Base-by-base conservation (phyloP, 805 yeast genomes). In the Spathaspora sp. region DNA sequence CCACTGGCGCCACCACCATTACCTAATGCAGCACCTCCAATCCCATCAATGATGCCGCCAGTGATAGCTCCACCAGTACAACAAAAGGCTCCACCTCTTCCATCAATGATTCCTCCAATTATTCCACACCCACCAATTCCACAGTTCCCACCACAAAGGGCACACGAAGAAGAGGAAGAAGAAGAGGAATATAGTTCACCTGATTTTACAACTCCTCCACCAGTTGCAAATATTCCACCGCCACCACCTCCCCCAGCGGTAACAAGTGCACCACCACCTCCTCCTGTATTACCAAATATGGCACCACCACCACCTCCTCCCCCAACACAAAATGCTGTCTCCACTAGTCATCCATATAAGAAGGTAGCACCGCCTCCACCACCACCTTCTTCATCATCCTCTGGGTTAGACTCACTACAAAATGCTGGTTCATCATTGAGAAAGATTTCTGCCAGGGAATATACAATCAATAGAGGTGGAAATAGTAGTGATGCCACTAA, bases 401-500 rank as follows among this genome's bases (percentile, higher is more conserved):
- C 55, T 3, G 23, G 38, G 16, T 61, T 76, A 52, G 68, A 76
- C 14, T 68, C 63, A 46, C 78, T 76, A 54, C 81, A 78, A 58
- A 57, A 64, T 17, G 75, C 74, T 1, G 85, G 85, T 0, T 67
- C 77, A 45, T 73, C 77, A 50, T 67, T 84, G 54, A 72, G 90
- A 42, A 81, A 81, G 52, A 80, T 85, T 19, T 85, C 85, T 49
- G 82, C 85, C 0, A 82, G 86, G 60, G 77, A 85, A 1, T 85
- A 85, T 62, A 85, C 90, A 0, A 82, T 85, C 51, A 69, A 77
- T n/a, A 52, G 55, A 20, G 61, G 63, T 5, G 52, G 59, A 10
- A 49, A 63, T 1, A 55, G 52, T 19, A 55, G 52, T 19, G 60
- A 60, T 17, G 42, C 52, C 9, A 43, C 48, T 50, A 46, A 52